Conservation (phyloP, 768 basidiomycete genomes). For the Hericium coralloides region DNA sequence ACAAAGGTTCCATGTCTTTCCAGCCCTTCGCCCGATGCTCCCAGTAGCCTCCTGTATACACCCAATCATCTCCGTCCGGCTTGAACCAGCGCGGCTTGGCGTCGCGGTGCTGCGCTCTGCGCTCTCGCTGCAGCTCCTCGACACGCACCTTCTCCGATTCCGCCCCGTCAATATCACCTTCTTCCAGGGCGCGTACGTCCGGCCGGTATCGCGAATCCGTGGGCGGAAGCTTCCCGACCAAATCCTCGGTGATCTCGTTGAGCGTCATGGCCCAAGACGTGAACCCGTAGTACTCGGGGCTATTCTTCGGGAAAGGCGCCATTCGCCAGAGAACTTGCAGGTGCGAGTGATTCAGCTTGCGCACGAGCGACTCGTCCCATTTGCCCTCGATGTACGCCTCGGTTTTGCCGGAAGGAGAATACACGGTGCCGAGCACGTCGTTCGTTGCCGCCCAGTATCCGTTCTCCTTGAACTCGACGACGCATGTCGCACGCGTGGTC, state of each 20-base stretch:
- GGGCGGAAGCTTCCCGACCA: constrained; percentile 54
- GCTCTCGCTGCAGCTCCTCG: constrained; percentile 69
- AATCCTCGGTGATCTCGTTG: constrained; percentile 68
- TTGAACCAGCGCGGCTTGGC: constrained; percentile 68
- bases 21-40: constrained; percentile 60
- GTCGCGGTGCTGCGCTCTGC: constrained; percentile 54
- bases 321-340: constrained; percentile 75
- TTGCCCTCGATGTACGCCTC: constrained; percentile 72
- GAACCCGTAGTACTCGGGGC: constrained; percentile 73
- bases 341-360: constrained; percentile 55
- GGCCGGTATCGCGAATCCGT: constrained; percentile 80
- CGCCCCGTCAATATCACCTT: constrained; percentile 61
- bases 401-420: constrained; percentile 42
- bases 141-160: constrained; percentile 64
- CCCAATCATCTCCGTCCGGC: constrained; percentile 61
- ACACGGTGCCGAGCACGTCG: constrained; percentile 53
- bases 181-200: constrained; percentile 76
- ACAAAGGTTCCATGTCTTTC: constrained; percentile 51
- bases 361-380: constrained; percentile 81
- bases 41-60: constrained; percentile 78
- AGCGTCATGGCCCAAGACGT: constrained; percentile 71
- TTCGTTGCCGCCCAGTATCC: constrained; percentile 81
- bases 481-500: constrained; percentile 44
- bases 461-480: constrained; percentile 79
- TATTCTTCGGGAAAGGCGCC: constrained; percentile 61